A percentile compares a stretch with the other conserved stretches of the same genome.
Evolutionary conservation across 148 eudicot genomes (phyloP).

Genomic region (Linanthus parryae): DNA sequence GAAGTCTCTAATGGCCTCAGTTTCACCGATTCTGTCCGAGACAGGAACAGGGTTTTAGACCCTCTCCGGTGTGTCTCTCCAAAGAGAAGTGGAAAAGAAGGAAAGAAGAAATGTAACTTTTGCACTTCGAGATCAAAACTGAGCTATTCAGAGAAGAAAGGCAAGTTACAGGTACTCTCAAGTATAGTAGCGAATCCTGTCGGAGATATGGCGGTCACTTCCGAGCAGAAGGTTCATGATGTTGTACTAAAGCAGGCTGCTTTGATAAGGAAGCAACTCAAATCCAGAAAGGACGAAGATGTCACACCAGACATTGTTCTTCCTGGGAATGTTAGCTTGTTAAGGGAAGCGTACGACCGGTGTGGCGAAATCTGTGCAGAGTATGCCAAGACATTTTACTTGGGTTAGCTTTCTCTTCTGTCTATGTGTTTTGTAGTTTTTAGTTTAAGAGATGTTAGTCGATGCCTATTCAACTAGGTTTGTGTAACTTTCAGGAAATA

Average conservation of each 20-base stretch:
- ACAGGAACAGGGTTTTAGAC: too few relatives aligned
- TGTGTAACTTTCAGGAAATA: neutral
- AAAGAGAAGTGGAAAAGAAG: too few relatives aligned
- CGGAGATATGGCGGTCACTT: constrained; percentile 57
- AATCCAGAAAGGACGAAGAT: constrained; percentile 40
- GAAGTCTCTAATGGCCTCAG: too few relatives aligned
- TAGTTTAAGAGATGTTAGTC: neutral
- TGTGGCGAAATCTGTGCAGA: constrained; percentile 84
- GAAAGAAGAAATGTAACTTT: too few relatives aligned
- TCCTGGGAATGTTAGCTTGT: constrained; percentile 63
- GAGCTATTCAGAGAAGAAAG: constrained; percentile 38
- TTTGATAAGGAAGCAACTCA: constrained; percentile 51
- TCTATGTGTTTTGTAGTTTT: neutral
- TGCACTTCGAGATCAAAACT: too few relatives aligned
- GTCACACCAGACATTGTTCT: constrained; percentile 79
- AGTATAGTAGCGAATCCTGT: too few relatives aligned
- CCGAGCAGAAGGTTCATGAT: constrained; percentile 90
- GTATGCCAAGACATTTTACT: constrained; percentile 84
- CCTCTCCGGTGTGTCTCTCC: too few relatives aligned
- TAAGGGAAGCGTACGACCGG: constrained; percentile 71
- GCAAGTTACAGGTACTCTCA: constrained; percentile 34
- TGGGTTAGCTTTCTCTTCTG: constrained; percentile 37
- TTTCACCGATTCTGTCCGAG: too few relatives aligned
- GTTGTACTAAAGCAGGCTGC: constrained; percentile 96
- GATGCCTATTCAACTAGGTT: neutral